Conservation (phyloP, 768 basidiomycete genomes). For the Tremella mesenterica region DNA sequence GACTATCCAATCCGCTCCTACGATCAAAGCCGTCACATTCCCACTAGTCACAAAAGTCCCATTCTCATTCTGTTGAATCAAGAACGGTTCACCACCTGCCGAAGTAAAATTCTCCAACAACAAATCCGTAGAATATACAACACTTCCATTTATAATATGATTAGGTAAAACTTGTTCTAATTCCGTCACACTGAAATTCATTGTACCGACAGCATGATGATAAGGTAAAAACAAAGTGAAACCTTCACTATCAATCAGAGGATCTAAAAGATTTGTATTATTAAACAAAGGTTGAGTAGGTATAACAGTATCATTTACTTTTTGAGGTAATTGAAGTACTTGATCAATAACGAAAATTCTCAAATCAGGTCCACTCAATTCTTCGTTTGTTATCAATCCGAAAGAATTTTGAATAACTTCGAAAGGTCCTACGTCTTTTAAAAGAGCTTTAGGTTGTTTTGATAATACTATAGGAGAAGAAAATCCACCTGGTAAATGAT, state of each 20-base stretch:
- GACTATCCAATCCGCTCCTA: slow-evolving; percentile 55
- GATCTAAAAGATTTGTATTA: slow-evolving; percentile 45
- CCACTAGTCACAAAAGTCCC: slow-evolving; percentile 54
- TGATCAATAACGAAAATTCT: slow-evolving; percentile 38
- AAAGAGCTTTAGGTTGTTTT: slow-evolving; percentile 22
- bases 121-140: slow-evolving; percentile 56
- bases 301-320: slow-evolving; percentile 46
- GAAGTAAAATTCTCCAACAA: slow-evolving; percentile 48
- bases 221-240: slow-evolving; percentile 63
- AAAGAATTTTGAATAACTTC: slow-evolving; percentile 51
- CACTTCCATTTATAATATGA: slow-evolving; percentile 65
- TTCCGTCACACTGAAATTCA: slow-evolving; percentile 50
- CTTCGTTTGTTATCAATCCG: slow-evolving; percentile 38
- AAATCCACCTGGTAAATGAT: slow-evolving; percentile 55
- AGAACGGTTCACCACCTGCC: slow-evolving; percentile 54
- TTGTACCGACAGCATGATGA: slow-evolving; percentile 48
- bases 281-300: too few relatives aligned
- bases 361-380: slow-evolving; percentile 34
- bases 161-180: slow-evolving; percentile 52
- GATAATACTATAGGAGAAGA: slow-evolving; percentile 32
- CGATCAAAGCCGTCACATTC: slow-evolving; percentile 51
- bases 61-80: slow-evolving; percentile 52
- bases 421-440: slow-evolving; percentile 46
- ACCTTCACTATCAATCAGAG: slow-evolving; percentile 48
- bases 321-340: slow-evolving; percentile 53